Evolutionary conservation across 345 rosid species (phyloP).

Genomic region (Heritiera fomes): DNA sequence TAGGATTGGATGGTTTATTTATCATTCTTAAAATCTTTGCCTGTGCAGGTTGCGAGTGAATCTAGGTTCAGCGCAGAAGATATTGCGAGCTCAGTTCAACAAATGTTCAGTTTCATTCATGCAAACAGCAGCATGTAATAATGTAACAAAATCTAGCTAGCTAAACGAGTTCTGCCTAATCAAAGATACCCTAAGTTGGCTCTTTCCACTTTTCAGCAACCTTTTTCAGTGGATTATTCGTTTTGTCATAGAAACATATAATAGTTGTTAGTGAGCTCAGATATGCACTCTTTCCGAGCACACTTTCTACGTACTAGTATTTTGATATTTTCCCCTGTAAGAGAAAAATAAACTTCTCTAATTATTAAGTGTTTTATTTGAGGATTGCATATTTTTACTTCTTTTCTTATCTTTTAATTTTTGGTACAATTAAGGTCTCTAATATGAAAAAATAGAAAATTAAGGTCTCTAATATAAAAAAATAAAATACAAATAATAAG

Average conservation of each 20-base stretch:
- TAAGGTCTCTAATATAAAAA: no score
- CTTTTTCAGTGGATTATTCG: neutral
- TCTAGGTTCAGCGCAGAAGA: constrained; percentile 77
- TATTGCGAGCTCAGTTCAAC: constrained; percentile 86
- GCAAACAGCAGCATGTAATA: constrained; percentile 75
- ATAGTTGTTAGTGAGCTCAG: neutral
- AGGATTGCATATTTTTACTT: neutral
- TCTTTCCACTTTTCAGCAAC: constrained; percentile 17
- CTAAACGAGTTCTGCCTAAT: constrained; percentile 1
- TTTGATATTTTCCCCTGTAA: constrained; percentile 18
- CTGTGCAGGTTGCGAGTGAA: constrained; percentile 64
- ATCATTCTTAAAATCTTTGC: neutral
- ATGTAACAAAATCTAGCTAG: constrained; percentile 14
- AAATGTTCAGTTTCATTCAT: constrained; percentile 84
- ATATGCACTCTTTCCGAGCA: neutral
- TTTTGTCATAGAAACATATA: neutral
- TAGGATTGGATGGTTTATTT: neutral
- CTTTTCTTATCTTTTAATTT: no score
- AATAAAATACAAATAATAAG: no score
- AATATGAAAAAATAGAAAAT: no score
- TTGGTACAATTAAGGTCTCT: no score
- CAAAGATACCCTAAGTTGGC: constrained; percentile 18
- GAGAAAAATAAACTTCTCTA: constrained; percentile 9
- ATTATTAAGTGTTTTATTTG: neutral
- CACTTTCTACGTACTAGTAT: neutral